Conservation (phyloP, 1,284 basidiomycete genomes). For the Boletus nobilissimus region DNA sequence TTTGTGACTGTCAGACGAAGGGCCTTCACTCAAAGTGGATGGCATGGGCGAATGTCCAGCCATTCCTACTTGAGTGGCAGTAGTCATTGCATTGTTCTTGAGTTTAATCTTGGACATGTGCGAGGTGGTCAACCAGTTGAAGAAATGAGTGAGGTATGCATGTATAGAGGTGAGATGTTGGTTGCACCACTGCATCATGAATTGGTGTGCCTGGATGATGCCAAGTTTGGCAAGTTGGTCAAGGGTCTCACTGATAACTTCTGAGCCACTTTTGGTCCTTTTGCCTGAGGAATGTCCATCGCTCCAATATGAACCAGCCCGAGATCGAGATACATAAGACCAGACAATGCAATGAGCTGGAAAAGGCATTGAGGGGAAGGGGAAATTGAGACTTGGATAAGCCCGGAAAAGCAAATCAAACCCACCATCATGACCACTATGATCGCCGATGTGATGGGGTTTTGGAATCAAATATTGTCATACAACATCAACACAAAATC, state of each 20-base stretch:
- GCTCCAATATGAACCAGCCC: conserved; percentile 79
- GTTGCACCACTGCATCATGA: conserved; percentile 39
- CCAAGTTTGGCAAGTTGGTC: conserved; percentile 55
- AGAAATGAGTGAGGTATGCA: conserved; percentile 18
- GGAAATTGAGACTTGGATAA: conserved; percentile 32
- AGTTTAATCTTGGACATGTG: background rate
- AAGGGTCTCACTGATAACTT: conserved; percentile 64
- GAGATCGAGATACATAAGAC: conserved; percentile 83
- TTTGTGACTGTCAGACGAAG: background rate
- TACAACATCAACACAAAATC: background rate
- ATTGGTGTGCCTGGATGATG: conserved; percentile 46
- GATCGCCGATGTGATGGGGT: conserved; percentile 66
- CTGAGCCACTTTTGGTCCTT: conserved; percentile 79
- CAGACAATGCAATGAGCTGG: conserved; percentile 69
- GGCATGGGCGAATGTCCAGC: background rate
- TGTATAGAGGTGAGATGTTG: conserved; percentile 22
- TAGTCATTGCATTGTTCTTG: background rate
- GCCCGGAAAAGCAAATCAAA: background rate
- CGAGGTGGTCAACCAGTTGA: conserved; percentile 27
- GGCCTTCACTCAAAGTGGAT: conserved; percentile 21
- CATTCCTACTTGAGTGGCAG: background rate
- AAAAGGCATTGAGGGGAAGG: background rate
- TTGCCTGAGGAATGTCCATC: conserved; percentile 73
- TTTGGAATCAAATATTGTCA: conserved; percentile 49
- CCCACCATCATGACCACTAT: conserved; percentile 74